Percentiles rank a stretch among this genome's conserved stretches.
These are phyloP conservation scores for Plantago elongata DNA, from an alignment of 257 asterid genomes.

Conservation along the genomic window DNA sequence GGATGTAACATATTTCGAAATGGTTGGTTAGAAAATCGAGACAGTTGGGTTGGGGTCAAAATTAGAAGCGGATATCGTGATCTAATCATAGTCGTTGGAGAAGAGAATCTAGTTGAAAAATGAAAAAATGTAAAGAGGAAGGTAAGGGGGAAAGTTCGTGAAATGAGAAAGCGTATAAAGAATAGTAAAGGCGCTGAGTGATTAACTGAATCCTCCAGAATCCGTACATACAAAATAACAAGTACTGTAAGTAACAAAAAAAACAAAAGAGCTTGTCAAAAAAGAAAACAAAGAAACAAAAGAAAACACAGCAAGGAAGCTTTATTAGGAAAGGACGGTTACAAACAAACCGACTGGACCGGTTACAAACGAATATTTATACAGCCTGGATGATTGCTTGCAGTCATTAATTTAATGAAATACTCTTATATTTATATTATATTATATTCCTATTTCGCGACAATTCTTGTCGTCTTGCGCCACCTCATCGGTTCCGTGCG, in stretches of 20 bases:
- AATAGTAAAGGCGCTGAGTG: conserved; percentile 1
- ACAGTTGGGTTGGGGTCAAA: too few species aligned
- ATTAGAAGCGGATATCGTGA: too few species aligned
- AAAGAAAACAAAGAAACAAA: too few species aligned
- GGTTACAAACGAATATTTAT: conserved; percentile 1
- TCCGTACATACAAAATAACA: conserved; percentile 78
- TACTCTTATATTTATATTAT: conserved; percentile 37
- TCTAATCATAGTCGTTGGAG: too few species aligned
- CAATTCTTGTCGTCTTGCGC: conserved; percentile 73
- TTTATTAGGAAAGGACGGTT: conserved; percentile 21
- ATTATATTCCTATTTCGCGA: conserved; percentile 81
- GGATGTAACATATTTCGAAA: too few species aligned
- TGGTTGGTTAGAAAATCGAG: too few species aligned
- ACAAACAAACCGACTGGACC: conserved; percentile 5
- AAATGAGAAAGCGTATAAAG: conserved; percentile 31
- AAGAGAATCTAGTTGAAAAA: too few species aligned
- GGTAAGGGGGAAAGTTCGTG: conserved; percentile 20
- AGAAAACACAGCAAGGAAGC: not conserved
- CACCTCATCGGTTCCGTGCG: conserved; percentile 69
- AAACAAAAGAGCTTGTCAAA: too few species aligned
- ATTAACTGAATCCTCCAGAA: conserved; percentile 25
- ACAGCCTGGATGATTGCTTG: conserved; percentile 82
- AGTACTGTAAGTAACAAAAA: too few species aligned
- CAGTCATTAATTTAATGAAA: conserved; percentile 17
- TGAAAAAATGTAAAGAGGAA: not conserved